phyloP scores from a whole-genome alignment of 306 rosid genomes.

The Potentilla sterilis region DNA sequence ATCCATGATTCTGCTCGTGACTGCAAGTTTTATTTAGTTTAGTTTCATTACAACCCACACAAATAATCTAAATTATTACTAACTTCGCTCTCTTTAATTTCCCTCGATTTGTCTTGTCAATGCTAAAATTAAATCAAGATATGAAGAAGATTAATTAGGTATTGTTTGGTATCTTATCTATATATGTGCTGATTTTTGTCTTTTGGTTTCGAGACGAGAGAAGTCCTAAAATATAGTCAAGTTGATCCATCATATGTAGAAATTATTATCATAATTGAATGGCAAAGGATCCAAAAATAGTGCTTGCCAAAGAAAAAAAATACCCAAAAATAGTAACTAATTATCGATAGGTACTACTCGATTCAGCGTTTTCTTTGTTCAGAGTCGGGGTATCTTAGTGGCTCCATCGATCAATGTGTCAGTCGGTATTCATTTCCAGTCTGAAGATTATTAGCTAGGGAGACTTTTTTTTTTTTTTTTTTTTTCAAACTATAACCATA shows the following conservation, averaged over 20 bases:
- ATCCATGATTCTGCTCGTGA: conserved; percentile 16
- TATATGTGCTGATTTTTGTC: not conserved
- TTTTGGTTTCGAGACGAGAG: not conserved
- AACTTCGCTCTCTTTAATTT: not conserved
- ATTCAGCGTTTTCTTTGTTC: too few species aligned
- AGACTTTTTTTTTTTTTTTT: too few species aligned
- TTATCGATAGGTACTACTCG: not conserved
- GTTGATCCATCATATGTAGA: not conserved
- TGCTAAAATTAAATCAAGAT: not conserved
- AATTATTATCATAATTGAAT: not conserved
- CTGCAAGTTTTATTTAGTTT: not conserved
- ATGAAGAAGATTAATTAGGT: not conserved
- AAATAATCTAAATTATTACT: not conserved
- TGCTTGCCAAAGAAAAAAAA: not conserved
- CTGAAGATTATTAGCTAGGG: too few species aligned
- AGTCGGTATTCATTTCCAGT: too few species aligned
- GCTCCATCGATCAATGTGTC: too few species aligned
- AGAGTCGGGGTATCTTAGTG: too few species aligned
- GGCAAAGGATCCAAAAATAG: not conserved
- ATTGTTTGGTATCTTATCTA: not conserved
- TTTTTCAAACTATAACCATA: too few species aligned
- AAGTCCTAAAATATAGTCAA: not conserved
- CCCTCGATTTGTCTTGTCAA: not conserved
- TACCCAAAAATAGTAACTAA: not conserved
- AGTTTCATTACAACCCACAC: not conserved